Conservation (phyloP, 345 rosid species). For the Eucalyptus brandiana region DNA sequence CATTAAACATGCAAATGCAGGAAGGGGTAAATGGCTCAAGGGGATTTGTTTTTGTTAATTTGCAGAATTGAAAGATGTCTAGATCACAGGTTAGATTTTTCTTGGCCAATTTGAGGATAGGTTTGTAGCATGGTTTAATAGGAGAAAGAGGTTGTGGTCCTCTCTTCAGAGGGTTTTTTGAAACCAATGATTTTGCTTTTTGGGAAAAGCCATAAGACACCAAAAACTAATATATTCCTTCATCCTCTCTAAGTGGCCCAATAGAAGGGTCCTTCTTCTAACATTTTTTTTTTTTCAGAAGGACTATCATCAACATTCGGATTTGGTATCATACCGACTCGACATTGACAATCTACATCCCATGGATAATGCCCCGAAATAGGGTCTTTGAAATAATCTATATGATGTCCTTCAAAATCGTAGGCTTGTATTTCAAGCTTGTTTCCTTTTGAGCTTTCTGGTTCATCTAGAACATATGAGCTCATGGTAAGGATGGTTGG, state of each 20-base stretch:
- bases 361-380: neutral
- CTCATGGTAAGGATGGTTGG: no score
- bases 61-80: neutral
- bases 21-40: neutral
- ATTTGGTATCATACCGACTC: neutral
- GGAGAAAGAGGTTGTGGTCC: neutral
- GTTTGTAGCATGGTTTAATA: neutral
- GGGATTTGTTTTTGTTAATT: neutral
- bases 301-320: neutral
- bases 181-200: no score
- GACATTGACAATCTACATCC: neutral
- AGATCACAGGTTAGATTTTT: neutral
- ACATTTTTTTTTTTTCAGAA: no score
- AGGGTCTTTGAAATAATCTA: neutral
- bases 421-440: no score
- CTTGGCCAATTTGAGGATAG: neutral
- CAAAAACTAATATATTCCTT: neutral
- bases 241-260: neutral
- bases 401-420: neutral
- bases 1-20: neutral
- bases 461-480: no score
- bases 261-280: neutral
- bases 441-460: no score
- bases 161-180: accelerated
- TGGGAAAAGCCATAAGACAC: neutral